Evolutionary conservation across 805 yeast species (phyloP), one percentile per base, ranked within the genome.

Genomic region (Komagataella kurtzmanii): DNA sequence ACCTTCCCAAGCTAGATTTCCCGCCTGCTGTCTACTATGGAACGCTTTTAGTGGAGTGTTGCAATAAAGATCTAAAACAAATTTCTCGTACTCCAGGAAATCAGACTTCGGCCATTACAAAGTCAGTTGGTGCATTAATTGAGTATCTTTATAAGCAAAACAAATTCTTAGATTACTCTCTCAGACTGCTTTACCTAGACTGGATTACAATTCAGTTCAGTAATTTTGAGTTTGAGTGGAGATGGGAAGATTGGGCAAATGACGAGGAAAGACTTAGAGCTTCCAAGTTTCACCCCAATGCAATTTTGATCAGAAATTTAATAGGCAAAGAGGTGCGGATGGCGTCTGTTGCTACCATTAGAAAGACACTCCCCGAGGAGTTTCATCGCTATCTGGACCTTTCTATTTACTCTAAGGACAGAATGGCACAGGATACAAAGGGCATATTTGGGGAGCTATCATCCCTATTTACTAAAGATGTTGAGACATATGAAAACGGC

Each of bases 191-290:
- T 54, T 85, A 79, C 57, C 71, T 88, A 59, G 91, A 86, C 65
- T 93, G 98, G 98, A 83, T 95, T 72, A 76, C 95, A 1, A 83
- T 87, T 52, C 99, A 93, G 67, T 78, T 93, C 64, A 85, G 95
- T 60, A 93, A 91, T 63, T 93, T 91, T 65, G 89, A 85, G 53
- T 93, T 88, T 68, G 87, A 90, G 44, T 93, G 99, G 99, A 88
- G 89, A 62, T 93, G 99, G 99, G 80, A 79, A 56, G 98, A 90
- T 65, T 93, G 99, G 99, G 79, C 75, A 24, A n/a, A 21, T 8
- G 14, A 21, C 23, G 68, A 65, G 2, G 86, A 82, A 59, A 74
- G 83, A 0, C 74, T 71, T 48, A 66, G 70, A 6, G 65, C 71
- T 8, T 69, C 75, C 43, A 64, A 69, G 40, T 80, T 77, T 59